Conservation (phyloP, 2,329 filamentous ascomycete genomes). For the Alternaria angustiovoidea region DNA sequence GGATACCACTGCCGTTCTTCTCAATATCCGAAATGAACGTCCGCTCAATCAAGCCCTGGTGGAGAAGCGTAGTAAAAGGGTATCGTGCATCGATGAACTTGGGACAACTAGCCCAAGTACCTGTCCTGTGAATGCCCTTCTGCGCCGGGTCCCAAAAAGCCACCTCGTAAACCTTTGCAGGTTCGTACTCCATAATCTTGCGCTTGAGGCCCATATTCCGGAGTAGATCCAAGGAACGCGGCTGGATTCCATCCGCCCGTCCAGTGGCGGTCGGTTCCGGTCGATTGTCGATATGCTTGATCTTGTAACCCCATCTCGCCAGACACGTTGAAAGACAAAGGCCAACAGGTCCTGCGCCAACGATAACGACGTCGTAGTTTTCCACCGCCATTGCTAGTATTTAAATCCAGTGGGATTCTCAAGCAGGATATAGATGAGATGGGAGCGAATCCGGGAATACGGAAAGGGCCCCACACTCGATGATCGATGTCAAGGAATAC, state of each 20-base stretch:
- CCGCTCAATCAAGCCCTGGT: conserved; percentile 69
- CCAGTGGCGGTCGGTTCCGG: conserved; percentile 85
- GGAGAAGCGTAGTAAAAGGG: conserved; percentile 69
- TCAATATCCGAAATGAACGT: conserved; percentile 69
- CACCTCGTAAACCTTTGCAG: conserved; percentile 81
- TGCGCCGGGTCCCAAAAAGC: conserved; percentile 70
- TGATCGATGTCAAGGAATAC: conserved; percentile 12
- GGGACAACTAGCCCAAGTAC: conserved; percentile 86
- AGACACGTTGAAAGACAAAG: conserved; percentile 87
- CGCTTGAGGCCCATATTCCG: conserved; percentile 91
- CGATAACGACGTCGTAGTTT: conserved; percentile 76
- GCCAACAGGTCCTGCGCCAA: conserved; percentile 89
- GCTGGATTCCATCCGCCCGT: conserved; percentile 90
- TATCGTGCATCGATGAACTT: conserved; percentile 75
- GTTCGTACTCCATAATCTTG: conserved; percentile 84
- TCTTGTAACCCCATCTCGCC: conserved; percentile 90
- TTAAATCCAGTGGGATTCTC: not conserved
- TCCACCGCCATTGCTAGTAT: conserved; percentile 42
- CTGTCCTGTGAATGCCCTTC: conserved; percentile 65
- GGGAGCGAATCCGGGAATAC: conserved; percentile 6
- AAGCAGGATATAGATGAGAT: not conserved
- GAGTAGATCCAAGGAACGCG: conserved; percentile 83
- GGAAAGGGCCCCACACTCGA: conserved; percentile 4
- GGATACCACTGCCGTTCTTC: conserved; percentile 64
- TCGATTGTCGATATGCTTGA: conserved; percentile 94